These are phyloP conservation scores for Staphylotrichum longicolle DNA, from an alignment of 495 filamentous ascomycete genomes.

Conservation along the genomic window DNA sequence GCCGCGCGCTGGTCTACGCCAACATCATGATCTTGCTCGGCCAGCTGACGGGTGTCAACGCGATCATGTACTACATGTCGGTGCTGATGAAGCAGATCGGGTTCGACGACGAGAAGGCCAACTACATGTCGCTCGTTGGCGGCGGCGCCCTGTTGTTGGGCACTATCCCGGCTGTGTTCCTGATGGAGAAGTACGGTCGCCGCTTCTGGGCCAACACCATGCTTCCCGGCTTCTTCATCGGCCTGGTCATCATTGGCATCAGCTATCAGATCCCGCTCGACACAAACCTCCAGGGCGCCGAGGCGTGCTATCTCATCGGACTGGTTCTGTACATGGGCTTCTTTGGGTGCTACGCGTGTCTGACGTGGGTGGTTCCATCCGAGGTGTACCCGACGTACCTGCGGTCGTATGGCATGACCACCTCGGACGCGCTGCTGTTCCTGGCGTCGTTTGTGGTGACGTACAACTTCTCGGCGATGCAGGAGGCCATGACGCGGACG, in stretches of 20 bases:
- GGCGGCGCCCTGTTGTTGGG: conserved; percentile 9
- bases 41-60: conserved; percentile 16
- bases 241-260: conserved; percentile 11
- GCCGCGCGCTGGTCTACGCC: conserved; percentile 15
- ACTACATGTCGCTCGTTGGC: conserved; percentile 17
- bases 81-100: conserved; percentile 15
- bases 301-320: conserved; percentile 12
- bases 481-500: conserved; percentile 12
- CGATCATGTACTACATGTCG: conserved; percentile 18
- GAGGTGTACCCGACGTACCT: conserved; percentile 17
- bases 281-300: conserved; percentile 3
- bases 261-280: conserved; percentile 14
- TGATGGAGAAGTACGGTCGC: conserved; percentile 14
- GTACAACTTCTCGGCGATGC: conserved; percentile 16
- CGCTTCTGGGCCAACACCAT: conserved; percentile 17
- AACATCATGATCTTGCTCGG: conserved; percentile 16
- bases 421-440: conserved; percentile 12
- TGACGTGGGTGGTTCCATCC: conserved; percentile 14
- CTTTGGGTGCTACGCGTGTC: conserved; percentile 13
- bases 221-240: conserved; percentile 13
- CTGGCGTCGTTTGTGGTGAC: conserved; percentile 13
- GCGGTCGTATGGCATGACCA: conserved; percentile 17
- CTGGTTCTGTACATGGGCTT: conserved; percentile 16
- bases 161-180: conserved; percentile 9
- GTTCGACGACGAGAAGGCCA: conserved; percentile 13